Percentiles rank a stretch among this genome's conserved stretches.
These are phyloP conservation scores for Suillus subaureus DNA, from an alignment of 768 basidiomycete species.

Conservation along the genomic window DNA sequence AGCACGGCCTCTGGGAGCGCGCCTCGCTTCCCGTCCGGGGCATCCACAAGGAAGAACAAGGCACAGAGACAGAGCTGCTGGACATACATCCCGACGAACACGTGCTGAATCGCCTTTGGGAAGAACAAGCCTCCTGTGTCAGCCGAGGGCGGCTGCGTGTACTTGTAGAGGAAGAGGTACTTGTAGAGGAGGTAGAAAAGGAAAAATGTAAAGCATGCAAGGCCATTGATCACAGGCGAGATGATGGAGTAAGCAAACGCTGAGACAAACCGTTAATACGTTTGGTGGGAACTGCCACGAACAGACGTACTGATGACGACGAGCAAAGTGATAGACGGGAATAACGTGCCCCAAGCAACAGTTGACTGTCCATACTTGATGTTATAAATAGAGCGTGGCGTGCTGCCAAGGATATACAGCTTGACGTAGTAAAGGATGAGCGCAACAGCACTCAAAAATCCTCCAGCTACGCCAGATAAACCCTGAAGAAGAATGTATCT, in stretches of 20 bases:
- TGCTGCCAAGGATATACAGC: conserved; percentile 83
- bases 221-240: conserved; percentile 91
- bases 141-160: conserved; percentile 62
- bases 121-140: conserved; percentile 96
- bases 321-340: conserved; percentile 75
- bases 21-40: conserved; percentile 52
- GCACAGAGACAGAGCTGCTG: conserved; percentile 84
- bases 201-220: conserved; percentile 81
- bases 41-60: conserved; percentile 85
- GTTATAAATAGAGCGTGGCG: conserved; percentile 80
- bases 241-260: conserved; percentile 85
- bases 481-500: conserved; percentile 83
- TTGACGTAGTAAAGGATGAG: conserved; percentile 90
- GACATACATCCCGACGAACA: conserved; percentile 94
- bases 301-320: conserved; percentile 72
- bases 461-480: conserved; percentile 75
- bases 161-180: conserved; percentile 82
- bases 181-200: conserved; percentile 84
- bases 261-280: conserved; percentile 23
- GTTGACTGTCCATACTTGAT: conserved; percentile 76
- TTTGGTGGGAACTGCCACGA: conserved; percentile 2
- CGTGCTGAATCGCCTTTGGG: conserved; percentile 90
- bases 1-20: conserved; percentile 77
- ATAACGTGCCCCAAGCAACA: conserved; percentile 75
- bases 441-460: conserved; percentile 77